Base-by-base conservation (phyloP, 2,329 filamentous ascomycete species). In the Colletotrichum gloeosporioides region DNA sequence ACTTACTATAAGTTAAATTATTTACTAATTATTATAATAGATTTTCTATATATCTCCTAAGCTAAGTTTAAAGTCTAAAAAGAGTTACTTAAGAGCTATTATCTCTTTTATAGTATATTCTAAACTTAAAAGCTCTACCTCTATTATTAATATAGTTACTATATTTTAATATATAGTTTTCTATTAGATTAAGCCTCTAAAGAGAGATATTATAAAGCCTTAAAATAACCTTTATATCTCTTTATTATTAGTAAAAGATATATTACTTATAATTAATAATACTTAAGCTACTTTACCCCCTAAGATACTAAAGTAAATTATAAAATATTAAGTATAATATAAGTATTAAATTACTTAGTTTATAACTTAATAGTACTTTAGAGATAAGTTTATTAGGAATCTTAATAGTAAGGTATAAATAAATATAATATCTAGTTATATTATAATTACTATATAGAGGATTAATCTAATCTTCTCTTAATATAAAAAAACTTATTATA, bases 251-350 rank as follows among this genome's bases (percentile, higher is more conserved):
- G 4, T 18, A 44, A 44, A 44, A 2, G 5, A 44, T 9, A 18
- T 44, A 18, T 44, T 44, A 9, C 2, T 44, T 18, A 44, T 27
- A 27, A 55, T 55, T 25, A 22, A 13, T n/a, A 55, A 13, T 22
- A 22, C 0, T 27, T 55, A 55, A 4, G 1, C n/a, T 13, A 55
- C 0, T 12, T 12, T 15, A 27, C 25, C 5, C 4, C 12, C 4
- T 55, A 15, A 55, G 2, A 25, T 55, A 27, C 1, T 55, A 55
- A 55, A 27, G 4, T 15, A 55, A 16, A 55, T 25, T 27, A n/a
- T 18, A n/a, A 44, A 3, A 4, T 18, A 18, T 18, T n/a, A 44
- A 9, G 8, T 44, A 44, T 44, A 44, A 2, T 39, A 39, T 39
- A 18, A 5, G 4, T 18, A 39, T 39, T 39, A 39, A 8, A 39